These are phyloP conservation scores for Nectriaceae sp. DNA, from an alignment of 2,329 filamentous ascomycete species.

Conservation along the genomic window DNA sequence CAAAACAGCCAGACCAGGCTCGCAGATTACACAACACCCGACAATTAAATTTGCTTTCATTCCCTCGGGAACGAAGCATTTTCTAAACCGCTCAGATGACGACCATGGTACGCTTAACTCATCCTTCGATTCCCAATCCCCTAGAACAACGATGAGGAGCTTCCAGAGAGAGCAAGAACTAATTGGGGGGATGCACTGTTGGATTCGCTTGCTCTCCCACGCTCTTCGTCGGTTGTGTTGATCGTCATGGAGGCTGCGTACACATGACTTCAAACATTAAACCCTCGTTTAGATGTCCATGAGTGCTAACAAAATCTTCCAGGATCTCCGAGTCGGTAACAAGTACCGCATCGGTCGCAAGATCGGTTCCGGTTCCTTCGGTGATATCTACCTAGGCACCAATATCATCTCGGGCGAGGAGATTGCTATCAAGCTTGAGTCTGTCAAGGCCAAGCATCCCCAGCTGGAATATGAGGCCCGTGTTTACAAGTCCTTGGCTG, in stretches of 20 bases:
- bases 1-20: constrained; percentile 22
- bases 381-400: constrained; percentile 98
- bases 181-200: neutral
- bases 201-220: neutral
- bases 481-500: constrained; percentile 87
- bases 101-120: constrained; percentile 48
- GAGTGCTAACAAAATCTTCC: constrained; percentile 3
- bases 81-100: constrained; percentile 43
- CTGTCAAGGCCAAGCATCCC: constrained; percentile 98
- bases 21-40: constrained; percentile 19
- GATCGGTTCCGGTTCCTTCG: constrained; percentile 96
- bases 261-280: no score
- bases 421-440: constrained; percentile 99
- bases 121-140: neutral
- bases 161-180: neutral
- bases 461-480: constrained; percentile 98
- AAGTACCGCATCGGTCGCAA: constrained; percentile 99
- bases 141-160: neutral
- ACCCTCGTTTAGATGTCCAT: neutral
- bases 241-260: neutral
- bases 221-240: neutral
- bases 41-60: constrained; percentile 16
- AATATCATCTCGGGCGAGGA: constrained; percentile 99
- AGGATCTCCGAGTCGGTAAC: constrained; percentile 99
- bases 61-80: constrained; percentile 23